phyloP scores from a whole-genome alignment of 2,329 filamentous ascomycete genomes.

The Daldinia sp. region DNA sequence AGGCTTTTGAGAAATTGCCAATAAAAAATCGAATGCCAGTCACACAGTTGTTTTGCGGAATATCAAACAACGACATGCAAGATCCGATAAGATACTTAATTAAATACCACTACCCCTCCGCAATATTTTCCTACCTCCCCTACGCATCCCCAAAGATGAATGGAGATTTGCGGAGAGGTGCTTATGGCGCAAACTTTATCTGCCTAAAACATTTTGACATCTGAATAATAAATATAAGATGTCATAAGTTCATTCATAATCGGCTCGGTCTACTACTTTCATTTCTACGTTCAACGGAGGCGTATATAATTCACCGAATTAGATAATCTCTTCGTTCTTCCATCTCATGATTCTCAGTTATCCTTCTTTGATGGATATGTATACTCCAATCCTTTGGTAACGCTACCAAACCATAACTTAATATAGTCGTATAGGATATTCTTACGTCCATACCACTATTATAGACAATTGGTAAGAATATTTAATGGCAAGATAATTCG shows the following conservation, averaged over 20 bases:
- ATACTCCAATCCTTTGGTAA: slow-evolving; percentile 38
- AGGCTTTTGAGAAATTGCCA: neutral
- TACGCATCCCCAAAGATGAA: neutral
- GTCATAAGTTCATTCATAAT: too few relatives aligned
- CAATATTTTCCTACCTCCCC: too few relatives aligned
- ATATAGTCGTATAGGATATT: slow-evolving; percentile 35
- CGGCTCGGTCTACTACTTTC: too few relatives aligned
- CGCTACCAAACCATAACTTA: slow-evolving; percentile 40
- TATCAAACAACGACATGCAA: neutral
- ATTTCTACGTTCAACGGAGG: too few relatives aligned
- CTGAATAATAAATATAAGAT: too few relatives aligned
- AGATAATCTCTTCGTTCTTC: neutral
- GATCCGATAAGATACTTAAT: slow-evolving; percentile 26
- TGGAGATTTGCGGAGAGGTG: neutral
- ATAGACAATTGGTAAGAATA: neutral
- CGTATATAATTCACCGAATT: neutral
- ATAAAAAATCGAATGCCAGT: slow-evolving; percentile 1
- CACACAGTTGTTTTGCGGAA: neutral
- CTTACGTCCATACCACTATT: slow-evolving; percentile 39
- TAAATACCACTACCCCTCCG: neutral
- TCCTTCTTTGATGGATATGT: slow-evolving; percentile 33
- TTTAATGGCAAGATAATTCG: too few relatives aligned
- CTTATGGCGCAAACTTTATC: neutral
- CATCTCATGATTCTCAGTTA: neutral
- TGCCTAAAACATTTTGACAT: too few relatives aligned